phyloP scores from a whole-genome alignment of 768 basidiomycete genomes.

The Podaxis carcinomalis region DNA sequence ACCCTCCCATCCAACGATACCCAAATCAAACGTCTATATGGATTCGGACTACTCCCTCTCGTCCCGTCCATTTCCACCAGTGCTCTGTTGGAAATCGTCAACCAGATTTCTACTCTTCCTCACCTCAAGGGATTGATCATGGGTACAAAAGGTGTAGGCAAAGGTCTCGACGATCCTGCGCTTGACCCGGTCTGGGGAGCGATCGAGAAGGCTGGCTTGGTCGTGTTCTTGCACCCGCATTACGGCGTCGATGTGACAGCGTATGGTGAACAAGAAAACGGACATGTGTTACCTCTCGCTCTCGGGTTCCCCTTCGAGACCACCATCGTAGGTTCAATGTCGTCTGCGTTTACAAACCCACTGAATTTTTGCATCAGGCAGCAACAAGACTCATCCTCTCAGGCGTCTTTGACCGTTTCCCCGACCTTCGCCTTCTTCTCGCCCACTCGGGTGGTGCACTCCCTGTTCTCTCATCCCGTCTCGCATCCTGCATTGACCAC shows the following conservation, averaged over 20 bases:
- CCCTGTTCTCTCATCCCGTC: conserved; percentile 77
- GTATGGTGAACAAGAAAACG: conserved; percentile 77
- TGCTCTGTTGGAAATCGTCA: conserved; percentile 58
- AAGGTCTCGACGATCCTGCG: conserved; percentile 73
- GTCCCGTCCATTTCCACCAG: conserved; percentile 57
- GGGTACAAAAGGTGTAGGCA: conserved; percentile 75
- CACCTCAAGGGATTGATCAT: conserved; percentile 77
- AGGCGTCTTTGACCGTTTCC: conserved; percentile 78
- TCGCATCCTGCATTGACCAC: conserved; percentile 82
- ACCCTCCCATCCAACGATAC: conserved; percentile 23
- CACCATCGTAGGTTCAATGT: conserved; percentile 58
- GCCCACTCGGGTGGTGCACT: conserved; percentile 88
- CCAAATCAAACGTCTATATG: conserved; percentile 65
- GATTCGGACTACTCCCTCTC: conserved; percentile 80
- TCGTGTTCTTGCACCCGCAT: conserved; percentile 84
- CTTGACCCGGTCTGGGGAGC: conserved; percentile 84
- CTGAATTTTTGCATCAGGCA: conserved; percentile 35
- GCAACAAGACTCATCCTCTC: conserved; percentile 77
- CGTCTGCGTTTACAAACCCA: background rate
- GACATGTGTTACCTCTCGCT: conserved; percentile 83
- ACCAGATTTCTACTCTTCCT: conserved; percentile 59
- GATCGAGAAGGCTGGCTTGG: conserved; percentile 61
- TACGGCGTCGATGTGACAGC: conserved; percentile 73
- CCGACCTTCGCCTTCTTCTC: conserved; percentile 68
- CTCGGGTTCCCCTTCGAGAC: conserved; percentile 91